Conservation (phyloP, 2,329 filamentous ascomycete species). For the Tolypocladium tropicale region DNA sequence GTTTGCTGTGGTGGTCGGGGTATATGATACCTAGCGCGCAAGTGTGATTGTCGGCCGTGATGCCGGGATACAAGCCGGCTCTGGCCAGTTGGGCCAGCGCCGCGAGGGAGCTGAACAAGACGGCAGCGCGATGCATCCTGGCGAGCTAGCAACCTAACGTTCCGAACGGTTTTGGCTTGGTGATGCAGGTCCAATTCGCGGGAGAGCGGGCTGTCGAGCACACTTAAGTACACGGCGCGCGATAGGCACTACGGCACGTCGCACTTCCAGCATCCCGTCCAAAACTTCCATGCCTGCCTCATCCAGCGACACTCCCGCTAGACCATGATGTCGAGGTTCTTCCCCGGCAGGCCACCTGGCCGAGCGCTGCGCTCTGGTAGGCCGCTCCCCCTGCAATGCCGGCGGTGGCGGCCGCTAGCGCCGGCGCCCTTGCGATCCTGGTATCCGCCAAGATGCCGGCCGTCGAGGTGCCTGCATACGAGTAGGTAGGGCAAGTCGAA, state of each 20-base stretch:
- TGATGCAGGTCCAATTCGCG: no score
- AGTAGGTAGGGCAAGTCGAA: no score
- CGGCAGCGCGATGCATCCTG: constrained; percentile 15
- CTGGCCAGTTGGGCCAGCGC: constrained; percentile 19
- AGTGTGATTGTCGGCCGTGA: constrained; percentile 44
- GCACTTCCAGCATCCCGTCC: background rate
- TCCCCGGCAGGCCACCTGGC: constrained; percentile 4
- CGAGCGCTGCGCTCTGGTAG: constrained; percentile 7
- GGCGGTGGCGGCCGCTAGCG: background rate
- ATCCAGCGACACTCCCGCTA: background rate
- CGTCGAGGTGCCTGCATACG: background rate
- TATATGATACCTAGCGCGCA: constrained; percentile 39
- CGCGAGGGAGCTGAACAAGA: constrained; percentile 12
- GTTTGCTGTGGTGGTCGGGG: background rate
- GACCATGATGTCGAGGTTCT: background rate
- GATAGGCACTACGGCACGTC: background rate
- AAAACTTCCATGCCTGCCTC: constrained; percentile 1
- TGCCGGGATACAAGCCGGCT: constrained; percentile 29
- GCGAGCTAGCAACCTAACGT: background rate
- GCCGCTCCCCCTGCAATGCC: background rate
- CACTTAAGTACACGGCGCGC: background rate
- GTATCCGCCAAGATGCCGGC: background rate
- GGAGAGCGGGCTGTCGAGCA: background rate
- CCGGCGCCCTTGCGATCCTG: background rate
- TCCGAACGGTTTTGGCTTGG: background rate